Base-by-base conservation (phyloP, 306 rosid genomes). In the Quercus variabilis region DNA sequence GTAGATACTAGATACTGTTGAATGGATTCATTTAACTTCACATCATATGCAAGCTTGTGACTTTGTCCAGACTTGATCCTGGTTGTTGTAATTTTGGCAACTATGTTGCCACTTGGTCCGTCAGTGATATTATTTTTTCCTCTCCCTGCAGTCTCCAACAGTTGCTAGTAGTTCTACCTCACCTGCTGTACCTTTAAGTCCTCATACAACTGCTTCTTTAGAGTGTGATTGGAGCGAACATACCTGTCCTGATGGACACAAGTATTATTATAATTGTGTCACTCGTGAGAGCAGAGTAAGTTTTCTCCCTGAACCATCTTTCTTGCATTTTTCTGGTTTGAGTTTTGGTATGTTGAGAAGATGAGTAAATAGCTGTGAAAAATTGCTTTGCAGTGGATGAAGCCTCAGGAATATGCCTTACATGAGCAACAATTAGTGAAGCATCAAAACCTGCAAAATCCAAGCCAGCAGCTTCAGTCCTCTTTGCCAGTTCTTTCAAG, bases 191-290 rank as follows among this genome's bases (percentile, higher is more conserved):
- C 88, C 84, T 82, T 75, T 74, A 60, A 71, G 80, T 80, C 74
- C 85, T 26, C 74, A 82, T 52, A 86, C 68, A 52, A 87, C 89
- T 70, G 85, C 80, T 69, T 14, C 56, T 85, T 80, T 85, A 59
- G 99, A 91, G 51, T 90, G 92, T 87, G 94, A 93, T 75, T 95
- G 99, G 99, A 93, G 98, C 75, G 96, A 93, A 83, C 96, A 90
- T 76, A 86, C 84, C 76, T 93, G 96, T 79, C 98, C 98, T 41
- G 98, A 95, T 64, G 98, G 97, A 74, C 14, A 86, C 83, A 84
- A 80, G 81, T 94, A 94, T 84, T 94, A 90, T 82, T 91, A 87
- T 76, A 91, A 95, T 65, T 90, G 93, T 79, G 87, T 83, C 81
- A 89, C 94, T 80, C 88, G 79, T 77, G 98, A 95, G 89, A 95